These are phyloP conservation scores for Macadamia integrifolia DNA, from an alignment of 164 flowering plant genomes.

Conservation along the genomic window DNA sequence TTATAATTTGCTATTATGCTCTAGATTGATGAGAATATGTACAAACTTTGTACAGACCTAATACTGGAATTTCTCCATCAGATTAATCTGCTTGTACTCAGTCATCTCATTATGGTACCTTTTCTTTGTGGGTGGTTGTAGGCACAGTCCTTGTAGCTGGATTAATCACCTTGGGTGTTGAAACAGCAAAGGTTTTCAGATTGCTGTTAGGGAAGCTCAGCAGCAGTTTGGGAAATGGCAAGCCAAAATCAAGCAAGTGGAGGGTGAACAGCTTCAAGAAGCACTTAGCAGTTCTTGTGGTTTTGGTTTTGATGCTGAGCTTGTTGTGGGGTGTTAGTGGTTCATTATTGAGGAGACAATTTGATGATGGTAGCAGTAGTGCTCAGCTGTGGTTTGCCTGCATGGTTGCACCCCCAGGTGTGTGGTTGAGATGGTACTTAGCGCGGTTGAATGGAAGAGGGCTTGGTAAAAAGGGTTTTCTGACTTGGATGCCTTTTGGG, in stretches of 20 bases:
- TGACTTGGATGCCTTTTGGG: slow-evolving; percentile 90
- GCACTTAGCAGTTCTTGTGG: slow-evolving; percentile 32
- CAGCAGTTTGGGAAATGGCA: slow-evolving; percentile 5
- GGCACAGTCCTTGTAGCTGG: slow-evolving; percentile 60
- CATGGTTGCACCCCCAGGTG: slow-evolving; percentile 77
- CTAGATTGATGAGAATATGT: not conserved
- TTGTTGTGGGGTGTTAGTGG: slow-evolving; percentile 50
- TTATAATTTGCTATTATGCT: not conserved
- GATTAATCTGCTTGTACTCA: not conserved
- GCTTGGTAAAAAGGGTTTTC: slow-evolving; percentile 37
- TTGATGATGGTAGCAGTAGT: slow-evolving; percentile 29
- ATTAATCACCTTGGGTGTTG: slow-evolving; percentile 61
- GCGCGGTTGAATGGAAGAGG: slow-evolving; percentile 85
- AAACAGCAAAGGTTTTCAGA: slow-evolving; percentile 68
- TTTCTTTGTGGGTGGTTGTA: slow-evolving; percentile 23
- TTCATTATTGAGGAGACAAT: slow-evolving; percentile 30
- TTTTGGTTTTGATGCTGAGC: slow-evolving; percentile 34
- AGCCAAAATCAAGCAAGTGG: slow-evolving; percentile 15
- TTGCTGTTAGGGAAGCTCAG: slow-evolving; percentile 29
- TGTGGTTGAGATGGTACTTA: slow-evolving; percentile 86
- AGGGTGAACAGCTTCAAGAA: slow-evolving; percentile 28
- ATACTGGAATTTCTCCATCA: not conserved
- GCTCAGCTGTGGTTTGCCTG: slow-evolving; percentile 80
- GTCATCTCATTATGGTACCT: not conserved
- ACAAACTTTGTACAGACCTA: not conserved